Conservation (phyloP, 495 filamentous ascomycete genomes). For the Daldinia bambusicola region DNA sequence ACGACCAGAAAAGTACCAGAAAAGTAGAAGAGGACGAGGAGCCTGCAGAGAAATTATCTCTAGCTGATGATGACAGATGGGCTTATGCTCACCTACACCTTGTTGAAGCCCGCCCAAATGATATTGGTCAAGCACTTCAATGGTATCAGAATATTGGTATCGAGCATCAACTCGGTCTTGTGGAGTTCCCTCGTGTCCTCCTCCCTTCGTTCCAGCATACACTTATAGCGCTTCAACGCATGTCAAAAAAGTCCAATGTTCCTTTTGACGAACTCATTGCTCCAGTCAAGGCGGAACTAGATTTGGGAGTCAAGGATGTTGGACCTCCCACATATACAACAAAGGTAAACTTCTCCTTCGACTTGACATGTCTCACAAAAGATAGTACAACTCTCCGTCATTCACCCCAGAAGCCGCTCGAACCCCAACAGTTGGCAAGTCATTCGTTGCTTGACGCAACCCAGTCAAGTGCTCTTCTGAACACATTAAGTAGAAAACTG, state of each 20-base stretch:
- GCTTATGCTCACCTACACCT: constrained; percentile 46
- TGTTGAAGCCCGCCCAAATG: constrained; percentile 45
- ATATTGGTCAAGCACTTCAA: constrained; percentile 46
- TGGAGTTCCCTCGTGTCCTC: constrained; percentile 78
- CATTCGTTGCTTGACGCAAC: constrained; percentile 65
- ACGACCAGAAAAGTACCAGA: constrained; percentile 12
- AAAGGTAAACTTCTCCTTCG: constrained; percentile 62
- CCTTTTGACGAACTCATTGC: constrained; percentile 71
- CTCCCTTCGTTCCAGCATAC: constrained; percentile 74
- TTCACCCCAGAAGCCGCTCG: constrained; percentile 52
- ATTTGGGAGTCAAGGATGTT: constrained; percentile 40
- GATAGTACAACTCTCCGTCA: constrained; percentile 50
- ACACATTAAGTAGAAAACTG: constrained; percentile 64
- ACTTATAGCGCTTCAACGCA: constrained; percentile 70
- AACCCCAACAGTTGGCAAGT: constrained; percentile 53
- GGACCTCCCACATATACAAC: constrained; percentile 65
- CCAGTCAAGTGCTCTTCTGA: constrained; percentile 67
- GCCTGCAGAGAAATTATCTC: constrained; percentile 21
- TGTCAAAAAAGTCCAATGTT: constrained; percentile 60
- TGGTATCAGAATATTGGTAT: constrained; percentile 42
- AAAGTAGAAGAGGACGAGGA: constrained; percentile 13
- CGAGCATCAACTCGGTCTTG: constrained; percentile 54
- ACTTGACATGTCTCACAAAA: constrained; percentile 60
- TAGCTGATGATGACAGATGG: constrained; percentile 42
- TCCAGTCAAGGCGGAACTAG: constrained; percentile 44